Base-by-base conservation (phyloP, 257 asterid species). In the Salvia rosmarinus region DNA sequence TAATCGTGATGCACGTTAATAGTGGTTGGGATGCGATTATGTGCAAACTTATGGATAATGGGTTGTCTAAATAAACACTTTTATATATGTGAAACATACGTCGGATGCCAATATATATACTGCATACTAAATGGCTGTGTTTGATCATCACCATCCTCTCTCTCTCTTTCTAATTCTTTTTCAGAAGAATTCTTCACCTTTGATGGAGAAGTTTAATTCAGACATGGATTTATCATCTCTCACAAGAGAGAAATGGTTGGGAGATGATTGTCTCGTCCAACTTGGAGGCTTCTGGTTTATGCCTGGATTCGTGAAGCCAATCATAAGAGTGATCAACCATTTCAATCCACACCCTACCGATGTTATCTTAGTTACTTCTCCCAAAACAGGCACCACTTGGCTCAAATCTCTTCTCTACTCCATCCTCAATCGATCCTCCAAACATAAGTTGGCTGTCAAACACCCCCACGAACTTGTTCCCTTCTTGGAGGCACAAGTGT, bases 381-480 rank as follows among this genome's bases (percentile, higher is more conserved):
- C 77, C 0, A 82, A 82, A 78, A 25, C 83, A 0, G 83, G 83
- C 39, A 75, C 81, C 0, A 82, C 86, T 0, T 78, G 79, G 86
- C 77, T 82, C 2, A 82, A 82, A 57, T 64, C 81, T 25, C 49
- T 78, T 0, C 4, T 50, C 34, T 72, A 61, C 65, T 20, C 83
- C 28, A 82, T 82, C 23, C 11, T 47, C 47, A 10, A 71, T 0
- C 52, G 50, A 0, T 64, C 75, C 0, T 32, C 70, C 16, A 30
- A 49, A 35, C 58, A 72, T n/a, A 72, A 32, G 6, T 42, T 82
- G 54, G 49, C 73, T 9, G 30, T n/a, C 6, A 4, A 44, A 3
- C 14, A 49, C 4, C 81, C 83, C 47, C 85, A 81, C 3, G 77
- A 78, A 0, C 35, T 74, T 17, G 59, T 81, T 3, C 78, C 81